A percentile compares a stretch with the other conserved stretches of the same genome.
Evolutionary conservation across 257 asterid genomes (phyloP).

Genomic region (Schizonepeta tenuifolia): DNA sequence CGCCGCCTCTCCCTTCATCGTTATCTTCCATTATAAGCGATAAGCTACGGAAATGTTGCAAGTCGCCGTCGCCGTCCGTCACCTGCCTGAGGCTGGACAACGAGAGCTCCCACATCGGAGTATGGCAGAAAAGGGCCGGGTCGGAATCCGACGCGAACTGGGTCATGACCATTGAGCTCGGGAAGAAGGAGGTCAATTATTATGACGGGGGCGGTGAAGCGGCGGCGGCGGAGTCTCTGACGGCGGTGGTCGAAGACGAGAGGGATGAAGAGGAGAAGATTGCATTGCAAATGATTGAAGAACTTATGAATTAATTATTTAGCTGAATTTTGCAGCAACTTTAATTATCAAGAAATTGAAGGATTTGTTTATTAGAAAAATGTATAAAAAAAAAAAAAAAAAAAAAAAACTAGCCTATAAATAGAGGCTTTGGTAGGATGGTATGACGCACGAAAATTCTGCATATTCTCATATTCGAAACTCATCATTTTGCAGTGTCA

Average conservation of each 20-base stretch:
- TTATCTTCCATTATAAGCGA: constrained; percentile 16
- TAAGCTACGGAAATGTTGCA: constrained; percentile 30
- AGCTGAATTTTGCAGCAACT: too few relatives aligned
- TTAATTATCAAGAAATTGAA: too few relatives aligned
- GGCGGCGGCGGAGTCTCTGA: constrained; percentile 5
- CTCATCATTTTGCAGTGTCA: too few relatives aligned
- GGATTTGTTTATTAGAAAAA: too few relatives aligned
- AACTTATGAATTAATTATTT: constrained; percentile 27
- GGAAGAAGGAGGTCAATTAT: neutral
- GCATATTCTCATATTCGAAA: too few relatives aligned
- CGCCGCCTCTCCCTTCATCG: neutral
- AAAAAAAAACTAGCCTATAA: too few relatives aligned
- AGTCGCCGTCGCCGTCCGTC: constrained; percentile 32
- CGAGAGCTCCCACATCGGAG: constrained; percentile 34
- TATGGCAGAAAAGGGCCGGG: constrained; percentile 39
- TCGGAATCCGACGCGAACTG: constrained; percentile 30
- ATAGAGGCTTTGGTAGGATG: too few relatives aligned
- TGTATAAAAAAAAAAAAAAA: too few relatives aligned
- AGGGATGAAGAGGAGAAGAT: constrained; percentile 27
- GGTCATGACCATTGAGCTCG: constrained; percentile 35
- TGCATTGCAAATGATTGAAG: constrained; percentile 34
- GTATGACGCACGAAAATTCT: too few relatives aligned
- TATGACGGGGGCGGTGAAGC: neutral
- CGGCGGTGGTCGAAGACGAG: constrained; percentile 8
- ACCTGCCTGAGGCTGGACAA: constrained; percentile 31